These are phyloP conservation scores for Corymbia calophylla DNA, from an alignment of 441 rosid genomes.

Conservation along the genomic window DNA sequence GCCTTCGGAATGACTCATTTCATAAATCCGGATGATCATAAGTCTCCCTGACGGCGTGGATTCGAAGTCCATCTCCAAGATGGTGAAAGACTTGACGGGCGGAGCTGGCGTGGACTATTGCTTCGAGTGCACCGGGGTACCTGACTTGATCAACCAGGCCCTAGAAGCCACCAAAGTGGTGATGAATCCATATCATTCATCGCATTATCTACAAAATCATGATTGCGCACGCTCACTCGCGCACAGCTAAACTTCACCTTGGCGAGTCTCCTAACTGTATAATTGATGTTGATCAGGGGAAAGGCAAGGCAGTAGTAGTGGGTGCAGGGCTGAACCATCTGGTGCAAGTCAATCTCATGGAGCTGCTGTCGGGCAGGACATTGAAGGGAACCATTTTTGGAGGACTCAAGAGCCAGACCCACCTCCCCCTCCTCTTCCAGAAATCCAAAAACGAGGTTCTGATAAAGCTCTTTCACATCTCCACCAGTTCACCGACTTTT, in stretches of 20 bases:
- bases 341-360: neutral
- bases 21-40: slow-evolving; percentile 16
- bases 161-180: slow-evolving; percentile 33
- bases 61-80: slow-evolving; percentile 15
- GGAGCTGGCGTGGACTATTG: slow-evolving; percentile 36
- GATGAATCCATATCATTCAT: neutral
- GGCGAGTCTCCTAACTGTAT: neutral
- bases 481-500: neutral
- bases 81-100: slow-evolving; percentile 20
- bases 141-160: slow-evolving; percentile 20
- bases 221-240: neutral
- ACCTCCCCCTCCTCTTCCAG: slow-evolving; percentile 21
- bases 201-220: neutral
- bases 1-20: slow-evolving; percentile 46
- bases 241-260: neutral
- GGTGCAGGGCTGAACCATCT: slow-evolving; percentile 1
- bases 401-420: slow-evolving; percentile 28
- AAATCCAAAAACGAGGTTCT: slow-evolving; percentile 30
- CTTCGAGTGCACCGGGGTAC: slow-evolving; percentile 32
- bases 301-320: slow-evolving; percentile 8
- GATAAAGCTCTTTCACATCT: too few relatives aligned
- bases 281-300: slow-evolving; percentile 1
- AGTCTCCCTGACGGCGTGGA: neutral
- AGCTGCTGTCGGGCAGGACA: slow-evolving; percentile 16
- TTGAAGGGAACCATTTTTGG: slow-evolving; percentile 35